A percentile compares a stretch with the other conserved stretches of the same genome.
These are phyloP conservation scores for Aspergillus kassunensis DNA, from an alignment of 495 filamentous ascomycete species.

Conservation along the genomic window DNA sequence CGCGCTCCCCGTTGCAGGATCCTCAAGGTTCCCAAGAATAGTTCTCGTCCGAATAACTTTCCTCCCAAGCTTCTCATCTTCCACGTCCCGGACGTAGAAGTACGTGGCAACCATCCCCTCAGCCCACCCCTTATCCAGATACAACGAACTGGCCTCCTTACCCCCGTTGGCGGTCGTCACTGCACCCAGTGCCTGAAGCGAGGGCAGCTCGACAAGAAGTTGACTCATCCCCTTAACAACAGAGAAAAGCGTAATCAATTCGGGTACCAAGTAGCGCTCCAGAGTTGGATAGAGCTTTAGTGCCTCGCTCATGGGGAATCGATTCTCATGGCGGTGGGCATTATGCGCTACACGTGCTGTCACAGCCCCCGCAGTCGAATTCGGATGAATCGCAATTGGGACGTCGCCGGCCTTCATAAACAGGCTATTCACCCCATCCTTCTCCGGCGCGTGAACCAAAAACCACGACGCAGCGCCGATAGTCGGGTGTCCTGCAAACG, in stretches of 20 bases:
- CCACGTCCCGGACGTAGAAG: conserved; percentile 46
- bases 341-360: conserved; percentile 61
- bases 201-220: conserved; percentile 48
- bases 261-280: neutral
- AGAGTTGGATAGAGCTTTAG: conserved; percentile 23
- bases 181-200: conserved; percentile 21
- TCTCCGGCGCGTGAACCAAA: conserved; percentile 29
- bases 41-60: conserved; percentile 32
- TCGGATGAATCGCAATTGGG: conserved; percentile 33
- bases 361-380: conserved; percentile 21
- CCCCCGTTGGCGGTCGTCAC: conserved; percentile 14
- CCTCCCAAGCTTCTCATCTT: conserved; percentile 20
- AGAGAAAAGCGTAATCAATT: conserved; percentile 37
- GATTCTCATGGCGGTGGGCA: conserved; percentile 54
- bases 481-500: conserved; percentile 77
- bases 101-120: conserved; percentile 46
- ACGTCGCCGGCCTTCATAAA: conserved; percentile 63
- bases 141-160: conserved; percentile 9
- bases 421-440: conserved; percentile 36
- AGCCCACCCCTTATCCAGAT: conserved; percentile 54
- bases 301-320: conserved; percentile 26
- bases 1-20: conserved; percentile 65
- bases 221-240: conserved; percentile 71
- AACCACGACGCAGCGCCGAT: conserved; percentile 63
- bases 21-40: conserved; percentile 54